Evolutionary conservation across 768 basidiomycete species (phyloP).

Genomic region (Thelephora aurantiotincta): DNA sequence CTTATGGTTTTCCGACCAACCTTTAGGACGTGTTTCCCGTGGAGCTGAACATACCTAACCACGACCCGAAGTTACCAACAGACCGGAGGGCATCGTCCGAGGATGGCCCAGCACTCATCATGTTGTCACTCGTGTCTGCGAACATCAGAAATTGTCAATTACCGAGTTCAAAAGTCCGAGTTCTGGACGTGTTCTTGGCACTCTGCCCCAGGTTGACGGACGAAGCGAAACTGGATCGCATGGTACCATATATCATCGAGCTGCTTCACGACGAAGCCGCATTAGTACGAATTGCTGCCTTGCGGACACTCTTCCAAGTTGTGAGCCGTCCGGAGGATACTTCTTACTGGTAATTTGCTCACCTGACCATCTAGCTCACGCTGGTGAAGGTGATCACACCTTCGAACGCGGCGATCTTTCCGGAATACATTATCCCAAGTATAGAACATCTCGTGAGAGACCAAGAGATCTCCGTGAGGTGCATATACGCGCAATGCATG

Average conservation of each 20-base stretch:
- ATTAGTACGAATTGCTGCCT: conserved; percentile 63
- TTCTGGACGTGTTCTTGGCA: conserved; percentile 77
- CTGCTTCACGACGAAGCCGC: conserved; percentile 78
- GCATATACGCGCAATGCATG: conserved; percentile 74
- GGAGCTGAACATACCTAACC: conserved; percentile 54
- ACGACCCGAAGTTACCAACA: conserved; percentile 34
- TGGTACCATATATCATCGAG: conserved; percentile 86
- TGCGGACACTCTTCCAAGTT: conserved; percentile 71
- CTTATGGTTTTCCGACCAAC: background rate
- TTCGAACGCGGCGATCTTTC: conserved; percentile 60
- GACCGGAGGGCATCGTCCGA: conserved; percentile 41
- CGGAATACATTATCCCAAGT: conserved; percentile 92
- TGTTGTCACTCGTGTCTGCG: conserved; percentile 76
- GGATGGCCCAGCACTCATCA: conserved; percentile 82
- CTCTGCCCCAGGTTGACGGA: conserved; percentile 75
- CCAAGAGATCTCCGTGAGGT: conserved; percentile 69
- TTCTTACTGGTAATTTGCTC: background rate
- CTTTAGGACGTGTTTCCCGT: conserved; percentile 66
- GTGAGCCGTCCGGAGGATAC: conserved; percentile 28
- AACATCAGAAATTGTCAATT: conserved; percentile 80
- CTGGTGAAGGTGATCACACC: conserved; percentile 60
- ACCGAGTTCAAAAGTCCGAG: conserved; percentile 76
- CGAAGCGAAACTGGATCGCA: conserved; percentile 87
- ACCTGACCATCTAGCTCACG: conserved; percentile 24
- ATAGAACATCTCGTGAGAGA: conserved; percentile 73